phyloP scores from a whole-genome alignment of 306 rosid genomes.

The Castanea crenata region DNA sequence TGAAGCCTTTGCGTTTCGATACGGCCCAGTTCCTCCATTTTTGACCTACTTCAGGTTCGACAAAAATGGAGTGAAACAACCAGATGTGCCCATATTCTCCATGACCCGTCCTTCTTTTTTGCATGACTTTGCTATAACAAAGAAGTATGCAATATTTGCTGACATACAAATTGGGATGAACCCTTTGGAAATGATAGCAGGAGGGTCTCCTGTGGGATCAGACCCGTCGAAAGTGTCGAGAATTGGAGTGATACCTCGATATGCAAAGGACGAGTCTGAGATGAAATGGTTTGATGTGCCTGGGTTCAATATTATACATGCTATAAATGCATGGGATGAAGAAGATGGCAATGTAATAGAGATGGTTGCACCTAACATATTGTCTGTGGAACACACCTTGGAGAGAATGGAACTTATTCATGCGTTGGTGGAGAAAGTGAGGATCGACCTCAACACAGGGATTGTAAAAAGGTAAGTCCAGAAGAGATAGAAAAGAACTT shows the following conservation, averaged over 20 bases:
- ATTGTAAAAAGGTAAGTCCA: conserved; percentile 32
- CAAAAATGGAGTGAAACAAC: conserved; percentile 39
- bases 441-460: conserved; percentile 57
- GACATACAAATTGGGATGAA: conserved; percentile 83
- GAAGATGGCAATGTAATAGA: conserved; percentile 52
- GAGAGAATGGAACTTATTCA: conserved; percentile 75
- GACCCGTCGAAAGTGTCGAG: conserved; percentile 54
- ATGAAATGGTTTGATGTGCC: conserved; percentile 87
- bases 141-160: conserved; percentile 59
- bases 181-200: conserved; percentile 59
- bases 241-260: conserved; percentile 67
- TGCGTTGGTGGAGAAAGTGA: conserved; percentile 66
- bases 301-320: conserved; percentile 74
- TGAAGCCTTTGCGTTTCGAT: conserved; percentile 80
- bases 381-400: conserved; percentile 69
- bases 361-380: conserved; percentile 71
- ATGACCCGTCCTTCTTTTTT: conserved; percentile 58
- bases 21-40: conserved; percentile 74
- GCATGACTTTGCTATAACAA: conserved; percentile 84
- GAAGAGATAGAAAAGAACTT: no score
- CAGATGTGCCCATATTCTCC: conserved; percentile 80
- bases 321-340: conserved; percentile 91
- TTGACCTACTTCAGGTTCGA: conserved; percentile 71
- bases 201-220: conserved; percentile 67
- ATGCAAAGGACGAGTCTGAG: conserved; percentile 53